Percentiles rank a stretch among this genome's conserved stretches.
These are phyloP conservation scores for Cercophora newfieldiana DNA, from an alignment of 495 filamentous ascomycete species.

Conservation along the genomic window DNA sequence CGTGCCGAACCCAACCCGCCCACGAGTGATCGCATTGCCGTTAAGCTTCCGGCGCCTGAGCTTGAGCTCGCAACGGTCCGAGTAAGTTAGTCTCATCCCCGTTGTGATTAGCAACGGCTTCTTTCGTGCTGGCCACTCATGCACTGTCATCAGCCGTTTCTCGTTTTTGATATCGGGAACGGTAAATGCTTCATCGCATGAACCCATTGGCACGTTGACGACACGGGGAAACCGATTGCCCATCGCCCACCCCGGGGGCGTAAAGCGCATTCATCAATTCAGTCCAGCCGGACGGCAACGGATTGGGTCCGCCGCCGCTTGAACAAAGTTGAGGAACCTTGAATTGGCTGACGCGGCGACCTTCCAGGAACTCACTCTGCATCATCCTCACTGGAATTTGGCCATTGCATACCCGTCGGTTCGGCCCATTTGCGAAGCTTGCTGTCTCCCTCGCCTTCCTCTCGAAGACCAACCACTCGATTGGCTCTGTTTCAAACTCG, in stretches of 20 bases:
- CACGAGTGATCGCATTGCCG: background rate
- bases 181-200: background rate
- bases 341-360: slow-evolving; percentile 2
- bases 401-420: background rate
- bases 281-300: background rate
- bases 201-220: background rate
- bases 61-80: background rate
- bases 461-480: background rate
- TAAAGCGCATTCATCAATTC: background rate
- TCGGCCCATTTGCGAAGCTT: background rate
- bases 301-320: background rate
- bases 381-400: background rate
- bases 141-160: background rate
- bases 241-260: background rate
- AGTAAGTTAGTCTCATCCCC: background rate
- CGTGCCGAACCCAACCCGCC: background rate
- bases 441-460: background rate
- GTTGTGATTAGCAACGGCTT: background rate
- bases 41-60: slow-evolving; percentile 2
- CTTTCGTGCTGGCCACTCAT: background rate
- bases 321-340: background rate
- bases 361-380: background rate
- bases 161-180: background rate
- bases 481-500: background rate
- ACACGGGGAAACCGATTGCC: background rate